phyloP scores from a whole-genome alignment of 805 yeast species.

The Yarrowia phangngaensis region DNA sequence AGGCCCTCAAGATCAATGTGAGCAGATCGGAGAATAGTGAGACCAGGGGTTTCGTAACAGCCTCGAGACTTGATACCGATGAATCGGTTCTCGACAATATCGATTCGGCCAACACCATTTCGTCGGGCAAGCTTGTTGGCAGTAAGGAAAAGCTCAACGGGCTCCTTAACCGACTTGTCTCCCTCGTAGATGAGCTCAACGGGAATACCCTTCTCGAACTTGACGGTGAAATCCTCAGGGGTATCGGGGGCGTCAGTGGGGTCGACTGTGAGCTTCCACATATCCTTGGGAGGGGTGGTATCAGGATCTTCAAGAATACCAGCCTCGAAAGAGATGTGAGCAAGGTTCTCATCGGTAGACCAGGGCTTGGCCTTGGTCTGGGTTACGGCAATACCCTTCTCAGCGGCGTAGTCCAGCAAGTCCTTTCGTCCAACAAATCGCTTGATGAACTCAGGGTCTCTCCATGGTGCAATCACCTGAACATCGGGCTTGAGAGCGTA shows the following conservation, averaged over 20 bases:
- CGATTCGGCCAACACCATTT: constrained; percentile 99
- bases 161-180: constrained; percentile 64
- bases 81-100: constrained; percentile 98
- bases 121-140: constrained; percentile 96
- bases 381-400: constrained; percentile 86
- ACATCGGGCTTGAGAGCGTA: constrained; percentile 98
- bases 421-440: constrained; percentile 98
- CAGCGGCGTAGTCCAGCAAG: constrained; percentile 86
- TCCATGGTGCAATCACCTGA: constrained; percentile 97
- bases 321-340: constrained; percentile 98
- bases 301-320: constrained; percentile 99
- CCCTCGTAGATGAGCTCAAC: constrained; percentile 66
- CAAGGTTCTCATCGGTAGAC: constrained; percentile 99
- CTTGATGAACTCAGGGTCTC: constrained; percentile 90
- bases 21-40: constrained; percentile 86
- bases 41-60: constrained; percentile 98
- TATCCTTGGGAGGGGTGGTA: constrained; percentile 98
- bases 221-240: constrained; percentile 85
- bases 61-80: constrained; percentile 99
- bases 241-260: constrained; percentile 91
- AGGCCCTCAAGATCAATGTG: constrained; percentile 97
- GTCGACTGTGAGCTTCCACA: constrained; percentile 98
- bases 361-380: constrained; percentile 99
- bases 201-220: constrained; percentile 84
- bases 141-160: constrained; percentile 86